These are phyloP conservation scores for Solanum clarkiae DNA, from an alignment of 257 asterid genomes.

Conservation along the genomic window DNA sequence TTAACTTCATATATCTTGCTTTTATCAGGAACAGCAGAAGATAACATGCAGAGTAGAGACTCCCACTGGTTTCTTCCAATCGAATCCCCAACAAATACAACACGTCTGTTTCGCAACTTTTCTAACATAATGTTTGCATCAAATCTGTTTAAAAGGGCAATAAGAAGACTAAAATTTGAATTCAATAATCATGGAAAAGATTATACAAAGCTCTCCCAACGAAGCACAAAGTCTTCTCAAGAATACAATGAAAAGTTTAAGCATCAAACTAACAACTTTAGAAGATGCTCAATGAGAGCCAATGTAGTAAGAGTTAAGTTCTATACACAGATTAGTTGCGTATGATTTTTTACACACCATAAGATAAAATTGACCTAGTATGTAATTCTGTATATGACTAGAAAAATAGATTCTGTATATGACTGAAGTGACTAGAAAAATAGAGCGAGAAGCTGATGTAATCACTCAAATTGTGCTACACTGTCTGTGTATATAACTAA, in stretches of 20 bases:
- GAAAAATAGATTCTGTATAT: not conserved
- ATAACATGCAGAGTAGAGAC: conserved; percentile 77
- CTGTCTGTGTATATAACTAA: not conserved
- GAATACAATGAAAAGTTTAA: not conserved
- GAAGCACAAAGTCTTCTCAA: not conserved
- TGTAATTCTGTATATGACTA: not conserved
- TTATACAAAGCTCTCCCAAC: not conserved
- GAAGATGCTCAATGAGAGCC: not conserved
- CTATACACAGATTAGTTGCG: not conserved
- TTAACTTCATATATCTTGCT: conserved; percentile 63
- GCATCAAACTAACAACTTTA: not conserved
- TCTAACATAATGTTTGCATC: conserved; percentile 63
- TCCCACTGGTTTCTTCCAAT: conserved; percentile 97
- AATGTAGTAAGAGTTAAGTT: not conserved
- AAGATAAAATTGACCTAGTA: not conserved
- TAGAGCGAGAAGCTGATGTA: not conserved
- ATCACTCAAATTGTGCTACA: not conserved
- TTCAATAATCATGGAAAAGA: not conserved
- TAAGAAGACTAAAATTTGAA: not conserved
- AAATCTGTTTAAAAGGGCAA: conserved; percentile 27
- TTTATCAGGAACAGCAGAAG: conserved; percentile 47
- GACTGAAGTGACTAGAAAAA: not conserved
- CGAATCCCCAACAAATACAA: conserved; percentile 78
- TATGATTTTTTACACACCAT: not conserved
- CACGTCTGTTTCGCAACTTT: conserved; percentile 40